Base-by-base conservation (phyloP, 345 rosid genomes). In the Eucalyptus grandis region DNA sequence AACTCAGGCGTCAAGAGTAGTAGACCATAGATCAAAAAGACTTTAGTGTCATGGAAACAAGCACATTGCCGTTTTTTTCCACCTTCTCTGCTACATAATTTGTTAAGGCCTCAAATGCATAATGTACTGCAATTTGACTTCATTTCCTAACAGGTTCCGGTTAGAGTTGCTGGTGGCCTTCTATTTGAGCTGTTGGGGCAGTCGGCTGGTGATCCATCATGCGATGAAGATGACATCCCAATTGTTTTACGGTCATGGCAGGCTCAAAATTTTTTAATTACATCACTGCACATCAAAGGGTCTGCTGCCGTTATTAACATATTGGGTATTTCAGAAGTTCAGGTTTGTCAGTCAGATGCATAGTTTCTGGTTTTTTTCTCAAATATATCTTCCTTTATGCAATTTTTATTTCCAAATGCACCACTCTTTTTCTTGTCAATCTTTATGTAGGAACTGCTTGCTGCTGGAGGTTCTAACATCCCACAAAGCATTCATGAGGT, bases 141-240 rank as follows among this genome's bases (percentile, higher is more conserved):
- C 31, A 34, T 87, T 49, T 14, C 86, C 85, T 72, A 81, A 44
- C 92, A 95, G 97, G 97, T 95, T 87, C 97, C 96, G 34, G 96
- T 94, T 2, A 95, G 95, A 91, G 95, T 94, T 83, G 94, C 92
- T 44, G 97, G 97, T 46, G 97, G 97, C 53, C 82, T 95, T 22
- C 90, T 95, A 90, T 95, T 95, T 92, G 97, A 95, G 94, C 90
- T 95, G 58, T 88, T 95, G 90, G 97, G 97, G 56, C 96, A 94
- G 90, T 95, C 97, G 19, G 94, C 92, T 3, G 96, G 96, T 82
- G 96, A 95, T 89, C 96, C 95, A 27, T 92, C 93, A 15, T 92
- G 92, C 46, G 89, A 95, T 89, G 96, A 95, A 88, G 97, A 95
- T 90, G 97, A 94, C 88, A 89, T 95, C 87, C 96, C 96, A 0